Percentiles rank a stretch among this genome's conserved stretches.
Conservation (phyloP, 2,329 filamentous ascomycete species). For the Ophiostoma ulmi region DNA sequence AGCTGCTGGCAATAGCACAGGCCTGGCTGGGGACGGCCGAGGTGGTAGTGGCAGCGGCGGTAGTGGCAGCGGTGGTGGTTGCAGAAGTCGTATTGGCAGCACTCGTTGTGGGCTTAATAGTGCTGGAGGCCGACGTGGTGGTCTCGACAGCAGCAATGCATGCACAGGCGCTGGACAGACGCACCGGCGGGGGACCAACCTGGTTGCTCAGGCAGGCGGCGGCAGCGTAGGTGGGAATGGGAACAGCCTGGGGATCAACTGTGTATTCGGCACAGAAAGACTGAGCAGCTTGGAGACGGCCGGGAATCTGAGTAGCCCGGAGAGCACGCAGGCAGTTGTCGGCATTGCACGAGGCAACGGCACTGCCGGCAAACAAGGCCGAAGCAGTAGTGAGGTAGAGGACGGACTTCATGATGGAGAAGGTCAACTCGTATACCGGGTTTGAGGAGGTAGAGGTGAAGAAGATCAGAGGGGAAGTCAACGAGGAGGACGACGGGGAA, state of each 20-base stretch:
- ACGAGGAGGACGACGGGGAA: background rate
- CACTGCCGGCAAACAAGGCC: background rate
- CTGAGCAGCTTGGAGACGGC: constrained; percentile 34
- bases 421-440: background rate
- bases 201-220: constrained; percentile 21
- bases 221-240: background rate
- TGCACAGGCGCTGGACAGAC: constrained; percentile 30
- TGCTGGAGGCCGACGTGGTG: background rate
- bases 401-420: background rate
- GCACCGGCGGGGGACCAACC: constrained; percentile 16
- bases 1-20: constrained; percentile 27
- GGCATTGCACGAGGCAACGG: constrained; percentile 26
- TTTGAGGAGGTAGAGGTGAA: constrained; percentile 1
- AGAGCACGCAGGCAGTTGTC: constrained; percentile 40
- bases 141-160: constrained; percentile 26
- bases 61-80: background rate
- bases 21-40: constrained; percentile 15
- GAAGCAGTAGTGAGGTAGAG: background rate
- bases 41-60: background rate
- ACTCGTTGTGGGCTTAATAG: background rate
- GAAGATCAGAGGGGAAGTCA: background rate
- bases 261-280: constrained; percentile 35
- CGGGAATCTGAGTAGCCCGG: constrained; percentile 34
- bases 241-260: background rate
- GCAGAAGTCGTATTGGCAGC: no score